Base-by-base conservation (phyloP, 225 moss, liverwort and hornwort species). In the Marchantia paleacea region DNA sequence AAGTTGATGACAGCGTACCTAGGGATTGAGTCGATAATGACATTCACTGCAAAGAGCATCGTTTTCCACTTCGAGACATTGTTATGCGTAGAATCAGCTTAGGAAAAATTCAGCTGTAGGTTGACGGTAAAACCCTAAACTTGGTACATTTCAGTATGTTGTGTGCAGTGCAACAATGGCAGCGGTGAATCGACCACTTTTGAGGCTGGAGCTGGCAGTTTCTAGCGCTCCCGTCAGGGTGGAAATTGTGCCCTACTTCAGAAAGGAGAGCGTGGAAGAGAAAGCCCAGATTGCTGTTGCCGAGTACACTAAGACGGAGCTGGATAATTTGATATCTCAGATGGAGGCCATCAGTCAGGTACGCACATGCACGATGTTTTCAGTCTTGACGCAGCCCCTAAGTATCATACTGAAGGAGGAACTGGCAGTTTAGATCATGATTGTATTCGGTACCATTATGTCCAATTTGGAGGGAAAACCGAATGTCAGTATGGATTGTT, bases 261-360 rank as follows among this genome's bases (percentile, higher is more conserved):
- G 82, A 60, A 85, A 81, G 29, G 81, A 81, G 28, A 77, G 76
- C 16, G 39, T 81, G 55, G 89, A 91, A 28, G 83, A 85, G 49
- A 84, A 82, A 80, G 69, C 75, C 54, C 82, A 83, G 52, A 81
- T 83, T 22, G 47, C 83, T 15, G 73, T 91, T 52, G 84, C 88
- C 24, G 94, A 93, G 80, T 91, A 86, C 82, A 89, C 82, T 28
- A 89, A 90, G 85, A 83, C 64, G 15, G 85, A 91, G 86, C 88
- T 94, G 12, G 90, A 92, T 72, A 63, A 69, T 61, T 69, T 92
- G 50, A 89, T 94, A 58, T 83, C 78, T 22, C 82, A 86, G 72
- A 88, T 94, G 93, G 89, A 93, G 73, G 85, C 83, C 31, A 90
- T 94, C n/a, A 83, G 85, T 48, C 85, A 89, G 85, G 92, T 94